phyloP scores from a whole-genome alignment of 192 early-diverging fungal species.

The Coemansia sp. region DNA sequence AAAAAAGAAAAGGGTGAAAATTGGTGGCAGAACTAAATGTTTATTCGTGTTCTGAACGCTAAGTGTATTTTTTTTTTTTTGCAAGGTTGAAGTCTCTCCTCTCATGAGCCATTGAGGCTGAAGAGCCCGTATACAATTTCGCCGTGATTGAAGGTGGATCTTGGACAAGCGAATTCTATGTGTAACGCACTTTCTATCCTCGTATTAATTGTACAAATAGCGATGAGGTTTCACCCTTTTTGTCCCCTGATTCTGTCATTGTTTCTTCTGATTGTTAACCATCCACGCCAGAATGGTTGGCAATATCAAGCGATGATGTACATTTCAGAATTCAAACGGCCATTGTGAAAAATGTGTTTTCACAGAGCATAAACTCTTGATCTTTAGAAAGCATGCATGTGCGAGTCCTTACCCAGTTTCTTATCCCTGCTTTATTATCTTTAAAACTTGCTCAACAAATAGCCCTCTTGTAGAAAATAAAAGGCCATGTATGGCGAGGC shows the following conservation, averaged over 20 bases:
- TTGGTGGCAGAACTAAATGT: neutral
- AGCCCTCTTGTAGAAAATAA: neutral
- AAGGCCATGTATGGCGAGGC: neutral
- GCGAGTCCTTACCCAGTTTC: neutral
- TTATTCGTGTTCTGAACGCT: neutral
- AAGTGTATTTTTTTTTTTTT: neutral
- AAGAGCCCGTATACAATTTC: neutral
- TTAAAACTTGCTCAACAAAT: neutral
- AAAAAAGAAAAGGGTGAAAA: conserved; percentile 6
- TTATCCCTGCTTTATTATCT: neutral
- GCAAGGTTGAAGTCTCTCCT: neutral
- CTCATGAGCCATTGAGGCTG: neutral
- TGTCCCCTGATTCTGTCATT: neutral
- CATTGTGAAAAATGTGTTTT: neutral
- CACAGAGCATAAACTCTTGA: neutral
- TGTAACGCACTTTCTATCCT: neutral
- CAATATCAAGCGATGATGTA: neutral
- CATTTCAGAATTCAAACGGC: neutral
- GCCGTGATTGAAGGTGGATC: neutral
- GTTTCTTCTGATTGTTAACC: neutral
- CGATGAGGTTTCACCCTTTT: neutral
- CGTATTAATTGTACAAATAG: neutral
- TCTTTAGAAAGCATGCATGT: neutral
- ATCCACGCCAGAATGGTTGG: neutral
- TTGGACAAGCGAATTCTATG: neutral